A percentile compares a stretch with the other conserved stretches of the same genome.
phyloP scores from a whole-genome alignment of 2,329 filamentous ascomycete species.

The Aspergillus clavatus region DNA sequence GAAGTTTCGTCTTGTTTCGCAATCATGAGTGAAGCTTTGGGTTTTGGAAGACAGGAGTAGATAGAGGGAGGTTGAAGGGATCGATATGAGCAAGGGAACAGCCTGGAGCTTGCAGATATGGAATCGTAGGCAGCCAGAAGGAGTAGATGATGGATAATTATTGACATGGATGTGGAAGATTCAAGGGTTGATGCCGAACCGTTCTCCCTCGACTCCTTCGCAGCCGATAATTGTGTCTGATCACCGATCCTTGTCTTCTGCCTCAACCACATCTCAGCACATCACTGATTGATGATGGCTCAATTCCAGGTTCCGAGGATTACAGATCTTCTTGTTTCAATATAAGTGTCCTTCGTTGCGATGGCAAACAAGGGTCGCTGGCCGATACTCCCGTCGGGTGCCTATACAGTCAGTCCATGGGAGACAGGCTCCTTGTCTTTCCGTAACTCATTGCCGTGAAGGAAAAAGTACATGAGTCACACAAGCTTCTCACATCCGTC shows the following conservation, averaged over 20 bases:
- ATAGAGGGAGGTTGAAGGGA: background rate
- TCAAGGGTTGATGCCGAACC: background rate
- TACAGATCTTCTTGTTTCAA: background rate
- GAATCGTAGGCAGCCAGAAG: background rate
- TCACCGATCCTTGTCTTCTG: background rate
- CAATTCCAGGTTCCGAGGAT: background rate
- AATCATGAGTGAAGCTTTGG: background rate
- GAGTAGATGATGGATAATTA: background rate
- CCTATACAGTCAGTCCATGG: background rate
- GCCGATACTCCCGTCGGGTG: too few species aligned
- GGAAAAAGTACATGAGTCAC: too few species aligned
- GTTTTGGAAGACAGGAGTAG: background rate
- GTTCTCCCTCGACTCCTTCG: background rate
- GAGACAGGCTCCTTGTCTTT: background rate
- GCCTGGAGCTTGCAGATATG: background rate
- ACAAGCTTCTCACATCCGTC: too few species aligned
- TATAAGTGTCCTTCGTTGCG: background rate
- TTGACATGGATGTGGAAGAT: background rate
- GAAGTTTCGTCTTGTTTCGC: background rate
- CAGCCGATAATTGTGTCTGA: background rate
- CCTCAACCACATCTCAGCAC: background rate
- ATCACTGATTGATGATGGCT: background rate
- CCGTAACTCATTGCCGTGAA: background rate
- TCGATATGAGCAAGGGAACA: background rate
- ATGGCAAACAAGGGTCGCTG: background rate